Percentiles rank a stretch among this genome's conserved stretches.
Evolutionary conservation across 2,329 filamentous ascomycete species (phyloP).

Genomic region (Fusarium cicatricum): DNA sequence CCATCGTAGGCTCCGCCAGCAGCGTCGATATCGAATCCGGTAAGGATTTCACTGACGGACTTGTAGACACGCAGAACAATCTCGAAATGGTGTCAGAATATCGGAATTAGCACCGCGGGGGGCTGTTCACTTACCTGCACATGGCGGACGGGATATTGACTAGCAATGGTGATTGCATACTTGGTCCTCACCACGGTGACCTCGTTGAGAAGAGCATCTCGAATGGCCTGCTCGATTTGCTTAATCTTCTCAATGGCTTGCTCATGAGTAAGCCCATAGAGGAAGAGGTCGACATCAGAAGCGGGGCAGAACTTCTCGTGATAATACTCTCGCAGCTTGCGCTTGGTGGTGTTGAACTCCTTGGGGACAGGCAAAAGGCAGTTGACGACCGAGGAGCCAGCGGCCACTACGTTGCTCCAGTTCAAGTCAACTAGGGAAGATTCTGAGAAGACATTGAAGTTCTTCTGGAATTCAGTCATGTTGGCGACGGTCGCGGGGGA

Average conservation of each 20-base stretch:
- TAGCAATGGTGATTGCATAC: constrained; percentile 86
- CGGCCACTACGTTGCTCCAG: constrained; percentile 84
- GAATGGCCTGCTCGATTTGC: constrained; percentile 78
- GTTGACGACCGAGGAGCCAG: constrained; percentile 83
- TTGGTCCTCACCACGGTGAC: constrained; percentile 86
- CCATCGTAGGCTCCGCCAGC: constrained; percentile 84
- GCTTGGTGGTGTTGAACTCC: constrained; percentile 68
- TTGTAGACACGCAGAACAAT: constrained; percentile 89
- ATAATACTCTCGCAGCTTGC: constrained; percentile 75
- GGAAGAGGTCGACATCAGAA: constrained; percentile 86
- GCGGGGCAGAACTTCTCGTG: constrained; percentile 83
- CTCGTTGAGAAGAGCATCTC: constrained; percentile 81
- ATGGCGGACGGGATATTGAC: constrained; percentile 83
- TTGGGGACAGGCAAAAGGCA: constrained; percentile 76
- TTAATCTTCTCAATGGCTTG: constrained; percentile 85
- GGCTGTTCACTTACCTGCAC: constrained; percentile 60
- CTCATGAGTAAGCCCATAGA: constrained; percentile 81
- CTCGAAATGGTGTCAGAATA: constrained; percentile 49
- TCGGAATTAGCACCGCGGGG: background rate
- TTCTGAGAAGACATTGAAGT: constrained; percentile 85
- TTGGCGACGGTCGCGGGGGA: constrained; percentile 73
- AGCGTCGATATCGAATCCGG: constrained; percentile 89
- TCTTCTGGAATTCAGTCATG: constrained; percentile 76
- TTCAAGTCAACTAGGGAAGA: constrained; percentile 77
- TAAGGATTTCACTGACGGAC: constrained; percentile 82